phyloP scores from a whole-genome alignment of 2,329 filamentous ascomycete genomes.

The Cercospora sp. region DNA sequence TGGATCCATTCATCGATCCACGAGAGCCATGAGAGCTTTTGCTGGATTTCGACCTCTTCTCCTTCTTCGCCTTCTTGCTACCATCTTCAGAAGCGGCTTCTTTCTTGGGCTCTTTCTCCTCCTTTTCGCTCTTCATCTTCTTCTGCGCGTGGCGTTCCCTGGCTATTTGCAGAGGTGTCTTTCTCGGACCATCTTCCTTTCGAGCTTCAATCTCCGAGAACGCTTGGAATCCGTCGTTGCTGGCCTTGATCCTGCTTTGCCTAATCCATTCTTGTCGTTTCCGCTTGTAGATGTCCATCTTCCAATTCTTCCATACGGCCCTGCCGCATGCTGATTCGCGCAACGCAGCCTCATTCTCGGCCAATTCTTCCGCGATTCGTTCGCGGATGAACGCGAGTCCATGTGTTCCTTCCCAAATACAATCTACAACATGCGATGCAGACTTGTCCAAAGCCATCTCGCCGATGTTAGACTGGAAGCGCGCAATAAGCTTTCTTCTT shows the following conservation, averaged over 20 bases:
- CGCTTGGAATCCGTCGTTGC: constrained; percentile 52
- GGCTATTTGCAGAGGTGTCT: constrained; percentile 58
- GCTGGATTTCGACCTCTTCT: constrained; percentile 31
- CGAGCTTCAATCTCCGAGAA: constrained; percentile 49
- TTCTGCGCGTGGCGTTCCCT: constrained; percentile 56
- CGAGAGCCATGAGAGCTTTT: constrained; percentile 11
- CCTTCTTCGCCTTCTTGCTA: constrained; percentile 13
- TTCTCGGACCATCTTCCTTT: constrained; percentile 36
- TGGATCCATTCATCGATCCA: constrained; percentile 9
- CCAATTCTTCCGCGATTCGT: constrained; percentile 64
- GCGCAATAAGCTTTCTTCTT: constrained; percentile 63
- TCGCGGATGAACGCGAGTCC: constrained; percentile 68
- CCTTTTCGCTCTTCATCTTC: constrained; percentile 41
- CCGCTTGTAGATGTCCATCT: constrained; percentile 69
- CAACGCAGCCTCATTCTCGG: constrained; percentile 58
- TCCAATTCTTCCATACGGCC: constrained; percentile 73
- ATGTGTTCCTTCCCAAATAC: constrained; percentile 63
- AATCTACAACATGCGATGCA: constrained; percentile 68
- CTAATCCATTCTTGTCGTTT: constrained; percentile 63
- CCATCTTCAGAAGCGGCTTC: constrained; percentile 2
- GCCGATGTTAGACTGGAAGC: constrained; percentile 62
- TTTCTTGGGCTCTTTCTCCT: constrained; percentile 27
- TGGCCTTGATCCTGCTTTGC: constrained; percentile 56
- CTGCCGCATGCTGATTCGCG: constrained; percentile 66
- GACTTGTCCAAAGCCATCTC: constrained; percentile 61